Evolutionary conservation across 257 asterid species (phyloP).

Genomic region (Echium plantagineum): DNA sequence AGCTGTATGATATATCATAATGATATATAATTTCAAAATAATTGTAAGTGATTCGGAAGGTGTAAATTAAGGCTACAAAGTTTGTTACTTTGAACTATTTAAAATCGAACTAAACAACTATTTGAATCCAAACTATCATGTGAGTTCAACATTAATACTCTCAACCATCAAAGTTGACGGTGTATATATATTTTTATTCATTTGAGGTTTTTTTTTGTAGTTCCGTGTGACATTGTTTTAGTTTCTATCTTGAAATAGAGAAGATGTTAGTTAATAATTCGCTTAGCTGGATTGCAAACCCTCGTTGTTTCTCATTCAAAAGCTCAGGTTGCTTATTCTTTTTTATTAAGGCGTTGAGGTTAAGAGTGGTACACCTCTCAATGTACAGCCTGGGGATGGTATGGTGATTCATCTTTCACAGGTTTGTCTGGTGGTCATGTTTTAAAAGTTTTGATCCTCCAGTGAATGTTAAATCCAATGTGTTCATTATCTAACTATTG

Average conservation of each 20-base stretch:
- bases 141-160: too few relatives aligned
- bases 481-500: neutral
- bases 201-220: too few relatives aligned
- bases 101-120: too few relatives aligned
- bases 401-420: constrained; percentile 66
- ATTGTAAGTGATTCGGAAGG: too few relatives aligned
- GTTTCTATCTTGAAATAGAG: neutral
- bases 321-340: neutral
- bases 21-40: too few relatives aligned
- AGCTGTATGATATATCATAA: too few relatives aligned
- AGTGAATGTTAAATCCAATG: neutral
- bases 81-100: too few relatives aligned
- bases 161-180: too few relatives aligned
- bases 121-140: too few relatives aligned
- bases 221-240: neutral
- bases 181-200: too few relatives aligned
- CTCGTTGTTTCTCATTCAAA: too few relatives aligned
- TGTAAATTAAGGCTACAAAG: too few relatives aligned
- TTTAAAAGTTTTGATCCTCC: constrained; percentile 1
- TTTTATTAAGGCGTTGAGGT: constrained; percentile 49
- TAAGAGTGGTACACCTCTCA: constrained; percentile 40
- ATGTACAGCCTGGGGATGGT: constrained; percentile 43
- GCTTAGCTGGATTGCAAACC: neutral
- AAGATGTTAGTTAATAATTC: neutral
- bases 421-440: constrained; percentile 18